Percentiles rank a stretch among this genome's conserved stretches.
Evolutionary conservation across 2,329 filamentous ascomycete species (phyloP).

Genomic region (Colletotrichum musae): DNA sequence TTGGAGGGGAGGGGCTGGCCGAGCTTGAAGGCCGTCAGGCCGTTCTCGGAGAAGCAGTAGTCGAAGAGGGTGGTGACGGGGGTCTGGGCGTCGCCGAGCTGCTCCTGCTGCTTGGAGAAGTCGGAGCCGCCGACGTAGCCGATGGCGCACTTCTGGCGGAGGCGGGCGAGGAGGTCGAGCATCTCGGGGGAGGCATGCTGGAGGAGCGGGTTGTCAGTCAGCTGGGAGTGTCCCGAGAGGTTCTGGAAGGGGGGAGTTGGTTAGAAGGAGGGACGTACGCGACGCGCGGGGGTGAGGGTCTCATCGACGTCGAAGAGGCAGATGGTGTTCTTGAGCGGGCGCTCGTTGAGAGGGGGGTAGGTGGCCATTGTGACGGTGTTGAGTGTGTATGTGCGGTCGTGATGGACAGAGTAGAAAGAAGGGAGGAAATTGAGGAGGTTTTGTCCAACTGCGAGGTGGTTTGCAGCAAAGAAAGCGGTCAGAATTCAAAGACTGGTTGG

Average conservation of each 20-base stretch:
- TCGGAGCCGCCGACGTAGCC: conserved; percentile 95
- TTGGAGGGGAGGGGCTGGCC: conserved; percentile 82
- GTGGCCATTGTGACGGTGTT: conserved; percentile 32
- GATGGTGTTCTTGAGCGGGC: conserved; percentile 93
- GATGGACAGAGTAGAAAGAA: no score
- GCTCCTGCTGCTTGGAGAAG: conserved; percentile 94
- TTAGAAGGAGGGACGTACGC: conserved; percentile 64
- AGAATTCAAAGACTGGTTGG: neutral
- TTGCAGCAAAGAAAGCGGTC: conserved; percentile 5
- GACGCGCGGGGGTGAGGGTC: conserved; percentile 87
- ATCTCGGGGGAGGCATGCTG: conserved; percentile 84
- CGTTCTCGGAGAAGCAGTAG: conserved; percentile 98
- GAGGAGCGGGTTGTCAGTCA: conserved; percentile 42
- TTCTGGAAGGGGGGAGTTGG: no score
- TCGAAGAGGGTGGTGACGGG: conserved; percentile 92
- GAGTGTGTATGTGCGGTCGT: neutral
- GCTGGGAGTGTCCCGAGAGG: neutral
- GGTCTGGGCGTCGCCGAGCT: conserved; percentile 78
- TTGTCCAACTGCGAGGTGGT: neutral
- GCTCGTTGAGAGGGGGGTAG: conserved; percentile 84
- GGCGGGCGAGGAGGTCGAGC: conserved; percentile 81
- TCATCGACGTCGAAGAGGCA: conserved; percentile 97
- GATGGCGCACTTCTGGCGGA: conserved; percentile 90
- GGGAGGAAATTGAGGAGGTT: neutral
- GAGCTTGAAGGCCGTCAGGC: conserved; percentile 89